Base-by-base conservation (phyloP, 106 monocot genomes). In the Acorus calamus region DNA sequence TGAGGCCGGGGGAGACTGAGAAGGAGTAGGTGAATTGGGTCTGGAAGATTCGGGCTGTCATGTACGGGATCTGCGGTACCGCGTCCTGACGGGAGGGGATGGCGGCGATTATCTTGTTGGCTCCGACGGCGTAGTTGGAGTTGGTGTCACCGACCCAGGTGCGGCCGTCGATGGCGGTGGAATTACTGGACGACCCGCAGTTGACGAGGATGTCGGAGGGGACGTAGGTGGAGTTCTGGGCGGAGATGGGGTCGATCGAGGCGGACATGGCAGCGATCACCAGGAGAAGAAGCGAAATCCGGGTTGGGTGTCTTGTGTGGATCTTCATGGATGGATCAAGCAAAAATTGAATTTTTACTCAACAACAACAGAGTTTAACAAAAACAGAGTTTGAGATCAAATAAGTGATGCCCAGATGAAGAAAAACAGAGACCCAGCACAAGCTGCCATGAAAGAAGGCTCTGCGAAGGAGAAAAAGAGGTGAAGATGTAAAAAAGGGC, bases 1-100 rank as follows among this genome's bases (percentile, higher is more conserved):
- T 78, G 56, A 73, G 83, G 57, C 83, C 86, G 5, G 78, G 58
- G 63, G 57, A 57, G 57, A 91, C 66, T 13, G 81, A 80, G 61
- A 89, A 79, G 71, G 78, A 66, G 81, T 86, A 91, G 63, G 80
- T 91, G 73, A 81, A 91, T 44, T 69, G 71, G 68, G 86, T 78
- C 45, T 80, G 70, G 73, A 81, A 83, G 78, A 91, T 14, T 14
- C 89, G 74, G 49, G 87, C 83, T 11, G 77, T 74, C 44, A 43
- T 4, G 72, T 60, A 87, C 1, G 87, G 87, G 53, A 76, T 43
- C 28, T 41, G 5, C 1, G 78, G 71, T 4, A 69, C 76, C 11
- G 75, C 60, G 7, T 63, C 67, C 48, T 66, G 74, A 56, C 28
- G 0, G 28, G 55, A 3, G 7, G 72, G 55, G 10, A 59, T 60